Conservation (phyloP, 352 stramenopile species). For the Globisporangium orthogonon region DNA sequence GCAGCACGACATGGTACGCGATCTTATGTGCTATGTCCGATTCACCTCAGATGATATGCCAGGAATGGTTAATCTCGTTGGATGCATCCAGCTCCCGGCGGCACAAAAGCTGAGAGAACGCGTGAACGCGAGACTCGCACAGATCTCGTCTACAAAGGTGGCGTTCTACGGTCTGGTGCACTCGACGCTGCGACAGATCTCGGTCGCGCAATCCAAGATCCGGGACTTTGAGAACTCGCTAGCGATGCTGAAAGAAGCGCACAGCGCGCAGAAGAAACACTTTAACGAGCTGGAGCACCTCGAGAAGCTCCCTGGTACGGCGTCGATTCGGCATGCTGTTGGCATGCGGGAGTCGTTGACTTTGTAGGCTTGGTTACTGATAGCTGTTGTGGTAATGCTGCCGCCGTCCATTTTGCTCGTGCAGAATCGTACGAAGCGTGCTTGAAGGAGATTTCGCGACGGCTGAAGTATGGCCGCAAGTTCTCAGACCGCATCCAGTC, state of each 20-base stretch:
- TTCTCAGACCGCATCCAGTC: constrained; percentile 81
- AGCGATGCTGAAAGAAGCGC: constrained; percentile 68
- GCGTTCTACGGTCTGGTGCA: constrained; percentile 55
- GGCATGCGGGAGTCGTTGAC: no score
- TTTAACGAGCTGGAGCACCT: constrained; percentile 85
- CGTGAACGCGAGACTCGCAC: constrained; percentile 45
- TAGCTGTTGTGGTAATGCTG: no score
- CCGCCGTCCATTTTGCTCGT: no score
- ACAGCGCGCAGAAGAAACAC: constrained; percentile 73
- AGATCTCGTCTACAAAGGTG: constrained; percentile 47
- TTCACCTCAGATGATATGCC: no score
- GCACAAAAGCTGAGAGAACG: constrained; percentile 59
- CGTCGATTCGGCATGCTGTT: neutral
- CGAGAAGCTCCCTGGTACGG: constrained; percentile 63
- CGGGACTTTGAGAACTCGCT: constrained; percentile 88
- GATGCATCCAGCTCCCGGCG: constrained; percentile 37
- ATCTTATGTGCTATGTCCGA: no score
- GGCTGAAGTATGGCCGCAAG: constrained; percentile 56
- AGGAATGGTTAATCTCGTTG: neutral
- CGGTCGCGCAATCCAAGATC: constrained; percentile 77
- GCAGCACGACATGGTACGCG: constrained; percentile 71
- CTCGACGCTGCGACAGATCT: constrained; percentile 62
- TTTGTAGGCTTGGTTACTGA: no score
- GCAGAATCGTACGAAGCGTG: constrained; percentile 74
- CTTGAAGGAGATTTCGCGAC: constrained; percentile 71